Conservation (phyloP, 352 stramenopile species). For the Pythium biforme region DNA sequence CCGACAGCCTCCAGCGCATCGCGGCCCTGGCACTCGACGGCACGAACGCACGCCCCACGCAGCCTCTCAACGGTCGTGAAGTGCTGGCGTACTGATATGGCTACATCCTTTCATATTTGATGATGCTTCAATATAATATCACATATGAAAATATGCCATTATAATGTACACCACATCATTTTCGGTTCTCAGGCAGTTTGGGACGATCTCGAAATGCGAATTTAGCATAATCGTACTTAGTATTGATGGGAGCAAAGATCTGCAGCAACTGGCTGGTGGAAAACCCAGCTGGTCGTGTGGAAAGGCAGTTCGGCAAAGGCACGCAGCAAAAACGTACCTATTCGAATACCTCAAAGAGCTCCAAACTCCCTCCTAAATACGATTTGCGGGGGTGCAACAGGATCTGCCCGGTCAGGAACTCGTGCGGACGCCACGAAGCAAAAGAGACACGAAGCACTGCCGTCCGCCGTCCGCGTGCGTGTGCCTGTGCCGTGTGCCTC, state of each 20-base stretch:
- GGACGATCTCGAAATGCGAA: too few relatives aligned
- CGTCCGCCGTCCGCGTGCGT: not conserved
- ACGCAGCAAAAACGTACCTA: not conserved
- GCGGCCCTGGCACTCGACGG: not conserved
- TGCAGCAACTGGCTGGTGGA: too few relatives aligned
- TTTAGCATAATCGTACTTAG: not conserved
- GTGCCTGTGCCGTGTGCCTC: not conserved
- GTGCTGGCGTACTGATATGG: slow-evolving; percentile 14
- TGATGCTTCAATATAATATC: not conserved
- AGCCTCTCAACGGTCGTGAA: slow-evolving; percentile 25
- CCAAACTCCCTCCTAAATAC: not conserved
- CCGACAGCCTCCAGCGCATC: slow-evolving; percentile 2
- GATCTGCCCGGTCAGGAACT: not conserved
- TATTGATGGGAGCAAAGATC: not conserved
- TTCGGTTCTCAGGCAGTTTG: too few relatives aligned
- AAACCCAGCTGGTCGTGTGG: not conserved
- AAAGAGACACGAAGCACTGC: slow-evolving; percentile 11
- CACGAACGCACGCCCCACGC: slow-evolving; percentile 16
- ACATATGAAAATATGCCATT: not conserved
- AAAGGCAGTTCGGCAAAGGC: not conserved
- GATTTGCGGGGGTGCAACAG: not conserved
- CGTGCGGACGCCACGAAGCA: not conserved
- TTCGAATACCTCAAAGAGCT: not conserved
- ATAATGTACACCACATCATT: not conserved
- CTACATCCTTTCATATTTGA: not conserved